Evolutionary conservation across 2,329 filamentous ascomycete genomes (phyloP), one percentile per base, ranked within the genome.

Genomic region (Arachnomyces sp.): DNA sequence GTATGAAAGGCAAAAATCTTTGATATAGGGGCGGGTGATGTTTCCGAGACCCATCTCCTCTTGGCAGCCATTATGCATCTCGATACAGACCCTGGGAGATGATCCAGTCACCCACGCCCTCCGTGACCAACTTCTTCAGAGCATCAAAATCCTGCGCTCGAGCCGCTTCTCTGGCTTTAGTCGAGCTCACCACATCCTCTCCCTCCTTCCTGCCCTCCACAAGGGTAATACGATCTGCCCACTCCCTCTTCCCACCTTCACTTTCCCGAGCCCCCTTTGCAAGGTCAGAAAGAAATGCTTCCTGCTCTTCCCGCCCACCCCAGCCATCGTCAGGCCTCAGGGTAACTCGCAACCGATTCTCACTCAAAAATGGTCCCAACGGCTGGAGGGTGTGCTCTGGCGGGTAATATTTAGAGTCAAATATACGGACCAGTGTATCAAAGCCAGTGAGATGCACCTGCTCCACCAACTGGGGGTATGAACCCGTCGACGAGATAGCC

Each of bases 401-500:
- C 2, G 67, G 65, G 37, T 72, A 72, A 47, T 72, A 72, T 45
- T 69, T 70, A 4, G 64, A 47, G 46, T 70, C 58, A 49, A 72
- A 66, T 37, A 72, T 67, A 12, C 68, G 65, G 31, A 68, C 61
- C 42, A 72, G 44, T 1, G 68, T 72, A 51, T 72, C 68, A 47
- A 65, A 72, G 16, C 68, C 68, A 1, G 60, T 67, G 15, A 72
- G 56, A 55, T 71, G 68, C 29, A 70, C 58, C 49, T 72, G 68
- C 47, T 69, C 57, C 8, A 62, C 38, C 3, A 53, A 45, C 2
- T 39, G 25, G 0, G 63, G 53, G 45, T 70, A 70, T 8, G 55
- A 31, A 20, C 50, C 52, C 15, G 43, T 30, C 3, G 59, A 58
- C 3, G 52, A 42, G 37, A 72, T 70, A 2, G 59, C 60, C 6